These are phyloP conservation scores for Neonectria hederae DNA, from an alignment of 2,329 filamentous ascomycete species.

Conservation along the genomic window DNA sequence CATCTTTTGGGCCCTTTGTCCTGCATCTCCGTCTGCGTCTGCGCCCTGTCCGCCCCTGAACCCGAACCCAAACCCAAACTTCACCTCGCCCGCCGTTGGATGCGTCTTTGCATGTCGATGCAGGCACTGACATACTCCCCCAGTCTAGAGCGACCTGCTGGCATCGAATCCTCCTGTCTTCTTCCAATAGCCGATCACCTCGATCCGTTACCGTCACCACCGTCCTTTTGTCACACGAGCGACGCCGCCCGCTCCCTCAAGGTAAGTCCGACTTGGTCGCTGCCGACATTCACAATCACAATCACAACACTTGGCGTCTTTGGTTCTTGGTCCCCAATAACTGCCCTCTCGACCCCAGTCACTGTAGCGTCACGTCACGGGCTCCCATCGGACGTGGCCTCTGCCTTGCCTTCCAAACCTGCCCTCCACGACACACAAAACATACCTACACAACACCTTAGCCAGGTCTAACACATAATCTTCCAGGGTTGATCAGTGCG, in stretches of 20 bases:
- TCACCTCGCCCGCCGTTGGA: slow-evolving; percentile 19
- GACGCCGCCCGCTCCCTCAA: slow-evolving; percentile 22
- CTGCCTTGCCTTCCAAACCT: slow-evolving; percentile 21
- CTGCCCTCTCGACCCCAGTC: background rate
- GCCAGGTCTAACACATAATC: slow-evolving; percentile 19
- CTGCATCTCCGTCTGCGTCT: slow-evolving; percentile 20
- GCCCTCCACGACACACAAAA: background rate
- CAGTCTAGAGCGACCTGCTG: slow-evolving; percentile 35
- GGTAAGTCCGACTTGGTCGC: slow-evolving; percentile 32
- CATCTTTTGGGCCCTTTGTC: slow-evolving; percentile 36
- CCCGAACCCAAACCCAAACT: slow-evolving; percentile 9
- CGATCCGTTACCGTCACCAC: slow-evolving; percentile 24
- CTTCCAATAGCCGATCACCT: slow-evolving; percentile 24
- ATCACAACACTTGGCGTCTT: slow-evolving; percentile 10
- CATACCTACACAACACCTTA: background rate
- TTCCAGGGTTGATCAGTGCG: slow-evolving; percentile 25
- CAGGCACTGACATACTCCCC: slow-evolving; percentile 31
- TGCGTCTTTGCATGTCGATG: slow-evolving; percentile 28
- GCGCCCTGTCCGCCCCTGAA: slow-evolving; percentile 16
- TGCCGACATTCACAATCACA: slow-evolving; percentile 4
- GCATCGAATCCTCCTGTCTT: slow-evolving; percentile 33
- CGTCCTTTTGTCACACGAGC: slow-evolving; percentile 32
- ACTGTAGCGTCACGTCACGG: slow-evolving; percentile 36
- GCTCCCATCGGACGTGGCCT: slow-evolving; percentile 32
- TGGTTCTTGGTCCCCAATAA: background rate